Percentiles rank a stretch among this genome's conserved stretches.
phyloP scores from a whole-genome alignment of 1,284 basidiomycete genomes.

The Porphyrellus sp. region DNA sequence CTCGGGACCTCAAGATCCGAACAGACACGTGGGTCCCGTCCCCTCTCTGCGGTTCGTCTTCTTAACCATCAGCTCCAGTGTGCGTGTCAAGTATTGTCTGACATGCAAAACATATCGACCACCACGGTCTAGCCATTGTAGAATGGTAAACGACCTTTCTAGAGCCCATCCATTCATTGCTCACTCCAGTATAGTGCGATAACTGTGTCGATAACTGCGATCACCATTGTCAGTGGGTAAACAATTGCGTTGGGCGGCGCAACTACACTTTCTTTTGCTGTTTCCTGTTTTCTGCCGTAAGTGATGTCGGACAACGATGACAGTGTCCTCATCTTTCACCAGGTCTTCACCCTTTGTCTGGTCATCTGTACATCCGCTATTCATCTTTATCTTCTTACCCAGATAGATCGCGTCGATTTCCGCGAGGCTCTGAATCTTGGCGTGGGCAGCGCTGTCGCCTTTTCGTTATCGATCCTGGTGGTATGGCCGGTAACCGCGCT shows the following conservation, averaged over 20 bases:
- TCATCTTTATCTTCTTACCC: constrained; percentile 71
- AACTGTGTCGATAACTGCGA: constrained; percentile 91
- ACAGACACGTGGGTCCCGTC: constrained; percentile 61
- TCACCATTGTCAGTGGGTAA: constrained; percentile 94
- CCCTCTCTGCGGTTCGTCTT: constrained; percentile 5
- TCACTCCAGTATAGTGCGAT: constrained; percentile 61
- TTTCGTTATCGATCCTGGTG: constrained; percentile 63
- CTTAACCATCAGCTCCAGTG: constrained; percentile 42
- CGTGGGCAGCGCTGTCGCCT: constrained; percentile 76
- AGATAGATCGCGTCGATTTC: constrained; percentile 53
- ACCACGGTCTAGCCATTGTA: constrained; percentile 89
- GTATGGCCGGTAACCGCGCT: constrained; percentile 82
- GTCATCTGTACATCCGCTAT: constrained; percentile 80
- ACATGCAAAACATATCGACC: constrained; percentile 89
- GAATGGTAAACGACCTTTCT: constrained; percentile 57
- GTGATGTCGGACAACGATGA: constrained; percentile 32
- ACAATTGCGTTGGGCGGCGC: constrained; percentile 88
- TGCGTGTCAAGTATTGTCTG: constrained; percentile 86
- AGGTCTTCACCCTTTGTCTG: constrained; percentile 71
- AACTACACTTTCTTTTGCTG: constrained; percentile 90
- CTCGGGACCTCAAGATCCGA: constrained; percentile 78
- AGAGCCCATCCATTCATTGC: constrained; percentile 1
- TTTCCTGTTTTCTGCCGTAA: constrained; percentile 68
- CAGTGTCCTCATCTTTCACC: constrained; percentile 11
- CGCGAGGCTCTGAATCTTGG: constrained; percentile 54